Conservation (phyloP, 2,329 filamentous ascomycete species). For the Macrophomina phaseolina region DNA sequence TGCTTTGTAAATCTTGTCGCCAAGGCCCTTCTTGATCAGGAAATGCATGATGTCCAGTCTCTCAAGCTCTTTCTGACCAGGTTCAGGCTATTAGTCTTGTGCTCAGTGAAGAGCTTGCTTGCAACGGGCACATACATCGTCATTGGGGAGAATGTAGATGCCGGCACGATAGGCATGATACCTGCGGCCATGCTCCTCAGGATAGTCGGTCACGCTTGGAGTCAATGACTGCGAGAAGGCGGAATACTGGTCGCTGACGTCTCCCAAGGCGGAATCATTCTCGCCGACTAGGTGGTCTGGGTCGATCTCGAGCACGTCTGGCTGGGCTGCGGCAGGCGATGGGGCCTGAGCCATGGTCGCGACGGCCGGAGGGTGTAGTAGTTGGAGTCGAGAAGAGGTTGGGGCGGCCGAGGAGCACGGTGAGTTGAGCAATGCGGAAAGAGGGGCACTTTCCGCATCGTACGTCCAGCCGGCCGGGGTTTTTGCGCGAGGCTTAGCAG, state of each 20-base stretch:
- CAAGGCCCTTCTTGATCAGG: slow-evolving; percentile 45
- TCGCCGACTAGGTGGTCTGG: background rate
- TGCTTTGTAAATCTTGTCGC: slow-evolving; percentile 35
- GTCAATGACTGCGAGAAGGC: slow-evolving; percentile 23
- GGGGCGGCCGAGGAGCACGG: background rate
- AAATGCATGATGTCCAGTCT: slow-evolving; percentile 40
- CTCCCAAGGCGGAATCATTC: slow-evolving; percentile 29
- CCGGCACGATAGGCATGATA: slow-evolving; percentile 36
- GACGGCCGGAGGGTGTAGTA: background rate
- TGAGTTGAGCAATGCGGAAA: background rate
- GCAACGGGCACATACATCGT: background rate
- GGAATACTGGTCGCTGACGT: slow-evolving; percentile 31
- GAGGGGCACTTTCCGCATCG: slow-evolving; percentile 4
- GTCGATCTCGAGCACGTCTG: background rate
- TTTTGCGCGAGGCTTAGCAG: background rate
- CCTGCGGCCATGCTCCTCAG: slow-evolving; percentile 36
- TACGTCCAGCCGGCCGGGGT: background rate
- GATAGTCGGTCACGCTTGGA: slow-evolving; percentile 30
- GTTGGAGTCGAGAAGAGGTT: background rate
- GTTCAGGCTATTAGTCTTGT: background rate
- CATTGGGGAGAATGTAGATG: slow-evolving; percentile 42
- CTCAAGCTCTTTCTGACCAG: slow-evolving; percentile 42
- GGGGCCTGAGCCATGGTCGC: background rate
- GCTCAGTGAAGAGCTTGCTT: background rate
- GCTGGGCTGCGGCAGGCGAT: background rate